Base-by-base conservation (phyloP, 1,284 basidiomycete genomes). In the Melampsora americana region DNA sequence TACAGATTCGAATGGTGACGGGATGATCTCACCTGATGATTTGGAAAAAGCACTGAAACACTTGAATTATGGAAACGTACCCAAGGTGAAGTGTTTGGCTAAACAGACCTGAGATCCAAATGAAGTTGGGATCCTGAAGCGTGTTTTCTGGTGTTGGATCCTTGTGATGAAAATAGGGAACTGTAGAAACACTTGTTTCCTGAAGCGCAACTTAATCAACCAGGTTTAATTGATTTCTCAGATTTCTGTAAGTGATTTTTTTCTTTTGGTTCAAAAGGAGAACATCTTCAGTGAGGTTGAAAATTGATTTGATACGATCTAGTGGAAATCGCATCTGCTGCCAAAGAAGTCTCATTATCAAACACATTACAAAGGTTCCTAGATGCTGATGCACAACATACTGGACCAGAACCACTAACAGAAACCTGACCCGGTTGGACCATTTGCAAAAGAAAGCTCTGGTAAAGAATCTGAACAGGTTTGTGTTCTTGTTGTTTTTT, bases 341-440 rank as follows among this genome's bases (percentile, higher is more conserved):
- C 73, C 4, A 76, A 76, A 48, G 73, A 76, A 56, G 73, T 69
- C 48, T 76, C 73, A 14, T 42, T 76, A 23, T 76, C 73, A n/a
- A 76, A 76, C 18, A 76, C 66, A 42, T 69, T 68, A 35, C 73
- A 76, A 61, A 62, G 50, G 28, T 69, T 76, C 42, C 28, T 76
- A 9, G n/a, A 18, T 14, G 65, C 65, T 32, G 65, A 66, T 26
- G 20, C n/a, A 12, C 53, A 65, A 7, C 59, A 30, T 30, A 53
- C 50, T 14, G 28, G 53, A 14, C 23, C 53, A n/a, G n/a, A n/a
- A 56, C n/a, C 28, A 44, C 3, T 14, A 44, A 44, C 12, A 44
- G 16, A 11, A 16, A 44, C 42, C 42, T 16, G 53, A 56, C 23
- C 53, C 23, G 11, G 28, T 56, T 14, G 53, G 53, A 23, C 53